Evolutionary conservation across 352 stramenopile species (phyloP), one percentile per base, ranked within the genome.

Genomic region (Globisporangium iwayamae): DNA sequence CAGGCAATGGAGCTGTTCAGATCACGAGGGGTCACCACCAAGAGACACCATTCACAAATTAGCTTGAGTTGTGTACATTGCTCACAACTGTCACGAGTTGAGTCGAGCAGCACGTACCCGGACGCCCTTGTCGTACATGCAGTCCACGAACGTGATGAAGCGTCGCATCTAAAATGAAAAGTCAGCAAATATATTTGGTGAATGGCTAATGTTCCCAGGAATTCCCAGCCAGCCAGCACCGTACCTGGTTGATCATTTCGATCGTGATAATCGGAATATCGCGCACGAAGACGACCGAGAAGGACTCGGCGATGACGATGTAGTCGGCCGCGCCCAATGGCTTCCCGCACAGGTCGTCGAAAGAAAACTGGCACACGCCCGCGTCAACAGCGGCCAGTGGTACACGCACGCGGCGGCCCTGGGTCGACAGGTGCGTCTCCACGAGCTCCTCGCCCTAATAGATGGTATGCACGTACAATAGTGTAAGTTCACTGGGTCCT

Each of bases 91-190:
- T 32, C 48, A 20, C 22, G 36, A 1, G 22, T 4, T 47, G 1
- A 56, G 54, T 50, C 30, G n/a, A 59, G 14, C 14, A 54, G 39
- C 58, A 79, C 83, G 32, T 71, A 93, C 81, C 65, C 74, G 71
- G 3, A 92, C 82, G 60, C 78, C 75, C 45, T 81, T 86, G 70
- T 99, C 96, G 72, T 99, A 99, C 76, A 99, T 88, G 75, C 98
- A 97, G 78, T 99, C 97, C 63, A 99, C 85, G 54, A 99, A 93
- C 13, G 96, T 99, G 70, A 99, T 99, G 71, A 99, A 99, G 58
- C 97, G 89, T 56, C 97, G 87, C 66, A 92, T 85, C 66, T 89
- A 48, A 16, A 45, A 16, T n/a, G 20, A 30, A 52, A 48, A 25
- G 43, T 32, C 47, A 32, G 50, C 5, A 4, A 54, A 2, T 52